These are phyloP conservation scores for Dioszegia hungarica DNA, from an alignment of 768 basidiomycete genomes.

Conservation along the genomic window DNA sequence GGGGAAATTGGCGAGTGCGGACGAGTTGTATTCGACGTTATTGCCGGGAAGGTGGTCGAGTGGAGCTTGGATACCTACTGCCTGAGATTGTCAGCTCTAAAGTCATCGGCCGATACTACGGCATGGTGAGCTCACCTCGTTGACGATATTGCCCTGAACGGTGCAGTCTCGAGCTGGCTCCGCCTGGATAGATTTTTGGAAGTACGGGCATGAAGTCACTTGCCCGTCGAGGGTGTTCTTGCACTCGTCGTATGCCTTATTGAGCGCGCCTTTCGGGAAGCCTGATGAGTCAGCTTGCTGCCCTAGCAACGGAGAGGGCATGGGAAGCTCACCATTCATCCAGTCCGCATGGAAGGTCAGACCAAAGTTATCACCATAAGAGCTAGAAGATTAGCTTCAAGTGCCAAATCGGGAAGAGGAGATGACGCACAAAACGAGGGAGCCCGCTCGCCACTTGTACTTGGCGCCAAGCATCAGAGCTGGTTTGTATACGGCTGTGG, in stretches of 20 bases:
- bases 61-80: constrained; percentile 6
- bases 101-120: too few relatives aligned
- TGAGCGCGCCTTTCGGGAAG: constrained; percentile 24
- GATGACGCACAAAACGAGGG: constrained; percentile 28
- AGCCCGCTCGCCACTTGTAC: constrained; percentile 35
- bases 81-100: neutral
- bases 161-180: constrained; percentile 4
- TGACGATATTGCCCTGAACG: constrained; percentile 15
- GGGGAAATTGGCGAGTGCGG: constrained; percentile 9
- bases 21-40: constrained; percentile 31
- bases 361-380: constrained; percentile 26
- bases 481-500: constrained; percentile 20
- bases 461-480: constrained; percentile 13
- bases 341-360: constrained; percentile 30
- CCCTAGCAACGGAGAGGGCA: too few relatives aligned
- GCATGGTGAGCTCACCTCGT: constrained; percentile 17
- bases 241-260: constrained; percentile 23
- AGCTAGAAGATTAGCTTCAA: too few relatives aligned
- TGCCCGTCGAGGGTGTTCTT: constrained; percentile 3
- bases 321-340: constrained; percentile 22
- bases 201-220: constrained; percentile 9
- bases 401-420: too few relatives aligned
- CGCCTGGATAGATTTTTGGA: neutral
- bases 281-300: constrained; percentile 1
- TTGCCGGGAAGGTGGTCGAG: constrained; percentile 19